Evolutionary conservation across 805 yeast genomes (phyloP).

Genomic region (Spathaspora girioi): DNA sequence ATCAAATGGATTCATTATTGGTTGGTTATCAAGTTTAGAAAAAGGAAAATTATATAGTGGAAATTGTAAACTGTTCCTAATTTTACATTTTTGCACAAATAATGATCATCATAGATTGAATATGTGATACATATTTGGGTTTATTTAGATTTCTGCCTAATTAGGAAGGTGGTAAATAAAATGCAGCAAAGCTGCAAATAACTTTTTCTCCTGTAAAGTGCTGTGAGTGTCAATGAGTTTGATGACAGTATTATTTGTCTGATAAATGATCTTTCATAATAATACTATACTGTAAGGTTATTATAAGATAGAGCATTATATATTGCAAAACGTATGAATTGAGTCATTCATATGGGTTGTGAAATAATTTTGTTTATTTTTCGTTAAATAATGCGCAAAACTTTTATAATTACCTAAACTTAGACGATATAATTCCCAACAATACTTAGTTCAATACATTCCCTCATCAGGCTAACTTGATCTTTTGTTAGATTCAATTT

Average conservation of each 20-base stretch:
- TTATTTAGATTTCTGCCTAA: slow-evolving; percentile 16
- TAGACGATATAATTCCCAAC: neutral
- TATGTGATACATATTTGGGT: neutral
- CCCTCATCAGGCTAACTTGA: slow-evolving; percentile 1
- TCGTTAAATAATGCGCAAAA: neutral
- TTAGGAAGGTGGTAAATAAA: slow-evolving; percentile 10
- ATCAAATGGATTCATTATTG: slow-evolving; percentile 30
- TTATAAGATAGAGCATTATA: too few relatives aligned
- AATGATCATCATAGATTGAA: neutral
- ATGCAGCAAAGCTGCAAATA: neutral
- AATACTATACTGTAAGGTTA: too few relatives aligned
- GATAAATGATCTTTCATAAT: too few relatives aligned
- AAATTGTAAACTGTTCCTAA: neutral
- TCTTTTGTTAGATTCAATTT: slow-evolving; percentile 13
- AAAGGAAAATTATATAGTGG: neutral
- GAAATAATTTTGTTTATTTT: neutral
- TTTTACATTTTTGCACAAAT: neutral
- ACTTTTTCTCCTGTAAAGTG: neutral
- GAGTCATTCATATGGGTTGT: neutral
- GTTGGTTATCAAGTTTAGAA: neutral
- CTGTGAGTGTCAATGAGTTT: too few relatives aligned
- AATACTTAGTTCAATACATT: slow-evolving; percentile 4
- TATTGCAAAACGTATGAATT: too few relatives aligned
- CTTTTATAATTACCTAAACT: neutral
- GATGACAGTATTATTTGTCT: neutral